phyloP scores from a whole-genome alignment of 1,284 basidiomycete species.

The Leucoagaricus sp. region DNA sequence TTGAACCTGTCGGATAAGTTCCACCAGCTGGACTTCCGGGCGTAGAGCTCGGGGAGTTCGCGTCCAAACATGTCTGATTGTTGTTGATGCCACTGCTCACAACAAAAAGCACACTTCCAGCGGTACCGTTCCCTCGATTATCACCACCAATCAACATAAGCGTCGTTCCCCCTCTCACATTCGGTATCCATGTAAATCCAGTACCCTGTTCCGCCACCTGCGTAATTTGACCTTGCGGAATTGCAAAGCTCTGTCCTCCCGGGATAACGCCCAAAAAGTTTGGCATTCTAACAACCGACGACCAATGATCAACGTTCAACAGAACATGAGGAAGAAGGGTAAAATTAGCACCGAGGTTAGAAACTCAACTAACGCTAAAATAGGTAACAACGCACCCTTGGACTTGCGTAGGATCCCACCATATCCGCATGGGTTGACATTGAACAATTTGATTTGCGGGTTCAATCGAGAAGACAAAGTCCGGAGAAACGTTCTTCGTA shows the following conservation, averaged over 20 bases:
- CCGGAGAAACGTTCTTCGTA: slow-evolving; percentile 45
- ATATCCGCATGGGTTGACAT: slow-evolving; percentile 59
- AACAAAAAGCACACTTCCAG: slow-evolving; percentile 59
- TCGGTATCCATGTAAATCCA: slow-evolving; percentile 71
- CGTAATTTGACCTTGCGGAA: slow-evolving; percentile 50
- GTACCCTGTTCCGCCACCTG: slow-evolving; percentile 45
- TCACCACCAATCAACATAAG: slow-evolving; percentile 70
- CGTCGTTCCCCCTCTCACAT: slow-evolving; percentile 61
- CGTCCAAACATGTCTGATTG: slow-evolving; percentile 54
- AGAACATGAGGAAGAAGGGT: background rate
- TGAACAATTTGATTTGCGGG: slow-evolving; percentile 64
- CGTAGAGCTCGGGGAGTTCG: slow-evolving; percentile 70
- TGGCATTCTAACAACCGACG: slow-evolving; percentile 41
- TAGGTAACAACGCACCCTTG: slow-evolving; percentile 52
- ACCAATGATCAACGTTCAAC: background rate
- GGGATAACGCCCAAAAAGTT: slow-evolving; percentile 75
- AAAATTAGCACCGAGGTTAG: slow-evolving; percentile 6
- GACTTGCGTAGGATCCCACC: slow-evolving; percentile 54
- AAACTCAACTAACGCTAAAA: background rate
- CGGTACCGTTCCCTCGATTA: slow-evolving; percentile 61
- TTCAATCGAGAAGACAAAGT: slow-evolving; percentile 60
- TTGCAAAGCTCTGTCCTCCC: slow-evolving; percentile 71
- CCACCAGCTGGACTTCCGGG: slow-evolving; percentile 77
- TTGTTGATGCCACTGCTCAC: slow-evolving; percentile 50
- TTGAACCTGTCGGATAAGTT: slow-evolving; percentile 59